Conservation (phyloP, 139 green algal species). For the Micromonas pusilla region DNA sequence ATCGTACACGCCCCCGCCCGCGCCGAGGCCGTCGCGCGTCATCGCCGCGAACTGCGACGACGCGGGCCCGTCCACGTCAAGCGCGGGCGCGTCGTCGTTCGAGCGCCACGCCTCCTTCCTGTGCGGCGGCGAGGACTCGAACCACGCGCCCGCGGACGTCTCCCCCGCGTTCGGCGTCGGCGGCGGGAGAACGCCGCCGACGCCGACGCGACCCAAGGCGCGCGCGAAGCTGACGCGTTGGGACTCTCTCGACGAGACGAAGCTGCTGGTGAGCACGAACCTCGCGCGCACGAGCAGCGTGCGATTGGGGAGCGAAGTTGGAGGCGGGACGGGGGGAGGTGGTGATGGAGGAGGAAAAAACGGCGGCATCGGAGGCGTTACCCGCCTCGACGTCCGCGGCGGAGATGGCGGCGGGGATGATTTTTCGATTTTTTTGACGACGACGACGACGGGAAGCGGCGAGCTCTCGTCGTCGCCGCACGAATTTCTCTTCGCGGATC, state of each 20-base stretch:
- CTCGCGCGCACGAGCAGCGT: conserved; percentile 49
- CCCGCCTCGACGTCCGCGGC: conserved; percentile 60
- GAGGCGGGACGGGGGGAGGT: too few species aligned
- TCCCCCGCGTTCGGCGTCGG: too few species aligned
- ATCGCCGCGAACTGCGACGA: too few species aligned
- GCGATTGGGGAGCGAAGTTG: conserved; percentile 37
- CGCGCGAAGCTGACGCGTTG: conserved; percentile 19
- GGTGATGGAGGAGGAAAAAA: too few species aligned
- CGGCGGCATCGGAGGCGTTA: too few species aligned
- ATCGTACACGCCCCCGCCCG: too few species aligned
- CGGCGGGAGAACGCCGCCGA: background rate
- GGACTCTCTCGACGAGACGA: conserved; percentile 45
- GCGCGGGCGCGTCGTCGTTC: too few species aligned
- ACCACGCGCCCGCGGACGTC: too few species aligned
- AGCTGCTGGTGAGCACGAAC: conserved; percentile 53
- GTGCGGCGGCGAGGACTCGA: too few species aligned
- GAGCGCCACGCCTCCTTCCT: too few species aligned
- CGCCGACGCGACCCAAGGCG: background rate
- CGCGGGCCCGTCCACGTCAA: too few species aligned
- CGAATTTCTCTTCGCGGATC: conserved; percentile 59
- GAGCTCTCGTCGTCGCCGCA: background rate
- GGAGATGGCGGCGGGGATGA: conserved; percentile 49
- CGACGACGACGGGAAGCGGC: conserved; percentile 6
- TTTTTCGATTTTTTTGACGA: conserved; percentile 53
- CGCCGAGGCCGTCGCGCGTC: too few species aligned